Base-by-base conservation (phyloP, 495 filamentous ascomycete genomes). In the Aspergillus indologenus region DNA sequence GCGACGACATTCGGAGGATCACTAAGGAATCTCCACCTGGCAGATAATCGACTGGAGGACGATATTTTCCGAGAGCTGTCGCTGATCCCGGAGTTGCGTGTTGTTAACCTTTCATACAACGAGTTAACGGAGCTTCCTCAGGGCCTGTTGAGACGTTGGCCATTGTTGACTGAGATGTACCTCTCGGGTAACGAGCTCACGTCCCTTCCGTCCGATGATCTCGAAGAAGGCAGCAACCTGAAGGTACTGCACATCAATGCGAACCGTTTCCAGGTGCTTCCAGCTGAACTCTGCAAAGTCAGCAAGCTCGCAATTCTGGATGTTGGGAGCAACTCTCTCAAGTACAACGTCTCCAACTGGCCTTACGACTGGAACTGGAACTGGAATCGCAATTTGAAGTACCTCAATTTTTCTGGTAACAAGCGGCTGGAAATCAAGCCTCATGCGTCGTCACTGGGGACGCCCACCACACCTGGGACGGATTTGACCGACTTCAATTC, bases 281-380 rank as follows among this genome's bases (percentile, higher is more conserved):
- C 94, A 0, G 95, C 94, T 1, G 94, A 99, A 69, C 85, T 99
- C 29, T 94, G 90, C 53, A 92, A 96, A 71, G 90, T 96, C 18
- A 87, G 89, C 69, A 95, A 92, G 72, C 82, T 96, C 23, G 81
- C 92, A 9, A 87, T 96, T 21, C 78, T 99, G 43, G 94, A 99
- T 74, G 93, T 94, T 61, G 92, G 92, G 54, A 97, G 90, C 78
- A 99, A 99, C 65, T 82, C 81, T n/a, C 80, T 99, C 47, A 99
- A 97, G 70, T 99, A 99, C 79, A 99, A 99, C 68, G 92, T 99
- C 34, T 94, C 92, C 23, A 99, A 99, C 67, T 96, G 95, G 83
- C 94, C 95, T 0, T 99, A 99, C 66, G 94, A 99, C 69, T 99
- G 94, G 94, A 99, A 99, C 65, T 99, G 94, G 94, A 98, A 97